Evolutionary conservation across 208 protist genomes (phyloP), one percentile per base, ranked within the genome.

Genomic region (Wallacemonas sp.): DNA sequence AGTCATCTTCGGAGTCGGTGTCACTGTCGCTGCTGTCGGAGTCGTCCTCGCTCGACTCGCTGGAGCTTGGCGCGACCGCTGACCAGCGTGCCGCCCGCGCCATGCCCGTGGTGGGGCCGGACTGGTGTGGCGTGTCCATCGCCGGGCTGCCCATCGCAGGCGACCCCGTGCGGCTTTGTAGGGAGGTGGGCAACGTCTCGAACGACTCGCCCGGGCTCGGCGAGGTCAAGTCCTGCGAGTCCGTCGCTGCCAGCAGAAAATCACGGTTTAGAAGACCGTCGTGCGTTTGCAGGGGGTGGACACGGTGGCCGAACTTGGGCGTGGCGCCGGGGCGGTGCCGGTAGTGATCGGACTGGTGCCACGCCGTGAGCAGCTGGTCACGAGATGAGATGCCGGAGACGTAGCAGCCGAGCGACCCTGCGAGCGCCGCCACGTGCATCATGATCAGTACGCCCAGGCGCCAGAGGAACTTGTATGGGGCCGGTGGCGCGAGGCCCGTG

Each of bases 311-410:
- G 26, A 55, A 20, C 26, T 55, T 2, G 20, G 48, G 48, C 26
- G 48, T 59, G 29, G 31, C 31, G 8, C n/a, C 22, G 20, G 70
- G 67, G 12, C 65, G 52, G 36, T 77, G 66, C 4, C 81, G 65
- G 50, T 80, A 79, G 49, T 75, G 73, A 33, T 90, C 84, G 0
- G 74, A 70, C 61, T 89, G 79, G 5, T 73, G 74, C 78, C 81
- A 90, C 18, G 87, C 84, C 22, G 73, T 72, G 41, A 84, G 77
- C 64, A 90, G 72, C 32, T 73, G 78, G 1, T 49, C 67, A 12
- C 87, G 77, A 23, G 70, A 77, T 4, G 70, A 61, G 7, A 86
- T 71, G 26, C 82, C 81, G 49, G 86, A 70, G 36, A 71, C 81
- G 16, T 84, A 31, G 50, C 83, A 77, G 3, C 63, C 79, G n/a